Conservation (phyloP, 2,329 filamentous ascomycete species). For the Aspergillus quadricinctus region DNA sequence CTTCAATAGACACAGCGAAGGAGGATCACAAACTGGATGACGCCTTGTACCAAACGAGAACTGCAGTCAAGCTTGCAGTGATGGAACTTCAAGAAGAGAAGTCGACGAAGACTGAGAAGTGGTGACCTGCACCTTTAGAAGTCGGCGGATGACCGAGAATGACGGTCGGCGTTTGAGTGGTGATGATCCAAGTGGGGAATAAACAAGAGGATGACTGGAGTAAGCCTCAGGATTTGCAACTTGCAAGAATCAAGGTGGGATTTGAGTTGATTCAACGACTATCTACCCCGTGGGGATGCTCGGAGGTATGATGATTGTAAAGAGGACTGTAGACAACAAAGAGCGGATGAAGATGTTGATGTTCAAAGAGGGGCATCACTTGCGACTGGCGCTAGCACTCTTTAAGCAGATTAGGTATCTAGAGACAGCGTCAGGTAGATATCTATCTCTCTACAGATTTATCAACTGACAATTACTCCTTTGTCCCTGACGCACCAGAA, state of each 20-base stretch:
- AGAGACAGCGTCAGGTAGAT: background rate
- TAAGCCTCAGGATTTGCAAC: constrained; percentile 4
- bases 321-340: background rate
- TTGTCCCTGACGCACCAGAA: too few relatives aligned
- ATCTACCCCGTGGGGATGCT: constrained; percentile 12
- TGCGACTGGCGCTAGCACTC: background rate
- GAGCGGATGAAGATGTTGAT: background rate
- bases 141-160: constrained; percentile 1
- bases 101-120: background rate
- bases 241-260: constrained; percentile 5
- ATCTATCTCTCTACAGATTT: background rate
- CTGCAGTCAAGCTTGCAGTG: background rate
- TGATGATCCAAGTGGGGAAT: constrained; percentile 9
- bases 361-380: background rate
- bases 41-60: background rate
- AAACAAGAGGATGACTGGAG: constrained; percentile 7
- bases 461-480: too few relatives aligned
- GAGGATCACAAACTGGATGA: background rate
- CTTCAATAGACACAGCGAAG: background rate
- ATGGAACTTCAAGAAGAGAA: background rate
- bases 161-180: constrained; percentile 13
- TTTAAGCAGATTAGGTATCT: background rate
- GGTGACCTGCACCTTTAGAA: background rate
- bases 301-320: background rate
- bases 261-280: constrained; percentile 3